Evolutionary conservation across 129 eudicot genomes (phyloP), one percentile per base, ranked within the genome.

Genomic region (Flaveria bidentis): DNA sequence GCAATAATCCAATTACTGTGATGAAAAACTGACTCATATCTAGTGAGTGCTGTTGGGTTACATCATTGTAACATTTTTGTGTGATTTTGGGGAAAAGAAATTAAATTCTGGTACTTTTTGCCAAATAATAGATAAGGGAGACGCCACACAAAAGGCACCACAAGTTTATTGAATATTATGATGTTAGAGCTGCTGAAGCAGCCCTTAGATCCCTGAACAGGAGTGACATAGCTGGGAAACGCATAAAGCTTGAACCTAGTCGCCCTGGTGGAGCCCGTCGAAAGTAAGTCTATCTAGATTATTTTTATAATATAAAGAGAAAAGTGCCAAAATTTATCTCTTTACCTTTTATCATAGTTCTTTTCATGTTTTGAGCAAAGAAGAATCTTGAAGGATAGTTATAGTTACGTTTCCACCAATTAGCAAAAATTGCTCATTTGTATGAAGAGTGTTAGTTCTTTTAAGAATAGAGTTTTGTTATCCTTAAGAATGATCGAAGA

Each of bases 211-310:
- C 98, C 17, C 79, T 93, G 56, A 93, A 93, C 74, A 84, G 97
- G 87, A 90, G 96, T 84, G 97, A 93, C 69, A 90, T 90, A 44
- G 98, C 98, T 81, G 98, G 98, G 53, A 93, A 93, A 79, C 92
- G 92, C 51, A 93, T 93, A 70, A 93, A 93, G 86, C 97, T 93
- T 49, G 97, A 93, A 79, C 97, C 95, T 41, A 90, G 97, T 84
- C 97, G 97, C 53, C 96, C 98, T 46, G 98, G 98, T 77, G 98
- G 98, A 52, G 91, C 96, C 14, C 90, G 96, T 20, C 82, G 98
- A 53, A 93, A 83, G 98, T 92, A 74, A 51, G 88, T 14, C 5
- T 13, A 14, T 82, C 33, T 73, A 17, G 1, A 52, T 36, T 14
- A 7, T 51, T 9, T 46, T 17, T 53, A 57, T 9, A 12, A 17